Base-by-base conservation (phyloP, 768 basidiomycete species). In the Tricholoma flavovirens region DNA sequence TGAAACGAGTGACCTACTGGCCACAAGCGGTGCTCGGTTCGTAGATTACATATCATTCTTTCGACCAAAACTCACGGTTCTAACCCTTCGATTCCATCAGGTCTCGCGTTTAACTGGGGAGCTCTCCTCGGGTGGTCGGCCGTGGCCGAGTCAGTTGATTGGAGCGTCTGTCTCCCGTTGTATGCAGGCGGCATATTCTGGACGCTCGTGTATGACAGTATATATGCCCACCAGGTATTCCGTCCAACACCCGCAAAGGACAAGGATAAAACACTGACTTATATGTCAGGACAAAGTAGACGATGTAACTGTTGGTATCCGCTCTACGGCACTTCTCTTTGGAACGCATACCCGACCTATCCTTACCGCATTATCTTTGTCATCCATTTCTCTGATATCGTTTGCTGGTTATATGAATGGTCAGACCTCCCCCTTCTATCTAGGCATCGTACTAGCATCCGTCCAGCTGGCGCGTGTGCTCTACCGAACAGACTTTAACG, bases 1-100 rank as follows among this genome's bases (percentile, higher is more conserved):
- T 99, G 97, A 99, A 99, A 70, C 83, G 97, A 12, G 73, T 97
- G 38, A 99, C 97, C 0, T 77, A 98, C 67, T 99, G 96, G 91
- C 97, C 97, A 1, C 97, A 99, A 67, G 86, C 90, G 38, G 88
- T 97, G 26, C 86, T 99, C 19, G 96, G 95, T 92, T 57, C 56
- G 83, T 65, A 38, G 38, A 24, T 30, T n/a, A n/a, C 43, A 48
- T 22, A 53, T n/a, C 42, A 46, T 32, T 51, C 36, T 4, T 32
- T 45, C 33, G 21, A 32, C 46, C 21, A 17, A n/a, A n/a, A 33
- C 43, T 19, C 17, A 30, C 29, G 8, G 22, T 51, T 42, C 42
- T 32, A 17, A 49, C 36, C 36, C 6, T 54, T 4, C 53, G 10
- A 30, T 53, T 21, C 36, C 4, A 46, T 11, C 63, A 95, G 94